These are phyloP conservation scores for Dictyostelium intermedium DNA, from an alignment of 78 protist species.

Conservation along the genomic window DNA sequence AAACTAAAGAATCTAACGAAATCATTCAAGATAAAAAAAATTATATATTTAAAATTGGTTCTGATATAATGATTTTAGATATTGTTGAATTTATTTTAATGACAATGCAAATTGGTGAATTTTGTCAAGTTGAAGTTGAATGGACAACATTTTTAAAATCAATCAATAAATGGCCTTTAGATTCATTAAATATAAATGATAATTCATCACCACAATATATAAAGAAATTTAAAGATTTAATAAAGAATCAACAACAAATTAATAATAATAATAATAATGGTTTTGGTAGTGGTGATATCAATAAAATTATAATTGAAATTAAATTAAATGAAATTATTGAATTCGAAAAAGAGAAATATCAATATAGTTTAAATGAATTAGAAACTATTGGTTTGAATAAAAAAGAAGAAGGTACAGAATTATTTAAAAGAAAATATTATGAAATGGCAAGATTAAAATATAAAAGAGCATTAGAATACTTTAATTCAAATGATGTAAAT, in stretches of 20 bases:
- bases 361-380: not conserved
- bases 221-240: not conserved
- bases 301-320: not conserved
- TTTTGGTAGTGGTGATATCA: too few relatives aligned
- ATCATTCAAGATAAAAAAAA: not conserved
- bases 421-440: not conserved
- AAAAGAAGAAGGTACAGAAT: not conserved
- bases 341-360: not conserved
- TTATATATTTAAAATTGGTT: not conserved
- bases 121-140: not conserved
- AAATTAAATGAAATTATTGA: not conserved
- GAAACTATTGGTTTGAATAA: not conserved
- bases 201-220: too few relatives aligned
- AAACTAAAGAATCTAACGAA: not conserved
- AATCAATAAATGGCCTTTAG: not conserved
- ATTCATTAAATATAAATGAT: not conserved
- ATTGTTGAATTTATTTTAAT: not conserved
- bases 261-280: not conserved
- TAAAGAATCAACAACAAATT: not conserved
- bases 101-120: not conserved
- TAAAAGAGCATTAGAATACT: not conserved
- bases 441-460: constrained; percentile 9
- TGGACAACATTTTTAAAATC: not conserved
- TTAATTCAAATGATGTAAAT: too few relatives aligned
- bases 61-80: not conserved